Percentiles rank a stretch among this genome's conserved stretches.
Evolutionary conservation across 1,284 basidiomycete genomes (phyloP).

Genomic region (Austroboletus niveus): DNA sequence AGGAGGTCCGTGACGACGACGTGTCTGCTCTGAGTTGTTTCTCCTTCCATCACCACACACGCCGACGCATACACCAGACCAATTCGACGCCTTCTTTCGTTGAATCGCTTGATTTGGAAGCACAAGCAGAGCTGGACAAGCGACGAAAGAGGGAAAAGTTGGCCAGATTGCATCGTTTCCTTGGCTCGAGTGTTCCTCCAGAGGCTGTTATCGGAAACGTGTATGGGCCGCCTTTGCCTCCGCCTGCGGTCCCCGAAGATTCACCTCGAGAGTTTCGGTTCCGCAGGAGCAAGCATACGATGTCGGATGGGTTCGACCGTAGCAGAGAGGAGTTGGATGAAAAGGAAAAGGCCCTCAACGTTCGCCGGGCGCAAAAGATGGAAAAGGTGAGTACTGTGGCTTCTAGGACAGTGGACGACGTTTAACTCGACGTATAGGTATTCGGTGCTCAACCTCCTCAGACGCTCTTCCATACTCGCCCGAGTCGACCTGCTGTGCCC

Average conservation of each 20-base stretch:
- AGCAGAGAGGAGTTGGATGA: constrained; percentile 65
- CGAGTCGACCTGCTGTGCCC: constrained; percentile 24
- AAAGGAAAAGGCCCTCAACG: constrained; percentile 72
- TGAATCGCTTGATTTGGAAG: constrained; percentile 50
- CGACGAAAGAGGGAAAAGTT: constrained; percentile 69
- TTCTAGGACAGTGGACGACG: constrained; percentile 2
- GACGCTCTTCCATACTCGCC: constrained; percentile 64
- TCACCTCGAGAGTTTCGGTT: constrained; percentile 8
- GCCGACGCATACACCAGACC: constrained; percentile 26
- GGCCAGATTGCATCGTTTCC: constrained; percentile 75
- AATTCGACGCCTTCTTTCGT: constrained; percentile 44
- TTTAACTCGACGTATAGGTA: constrained; percentile 44
- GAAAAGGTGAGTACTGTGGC: constrained; percentile 57
- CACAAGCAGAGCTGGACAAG: constrained; percentile 56
- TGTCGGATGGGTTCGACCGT: constrained; percentile 55
- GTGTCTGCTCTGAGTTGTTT: constrained; percentile 14
- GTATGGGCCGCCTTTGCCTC: constrained; percentile 42
- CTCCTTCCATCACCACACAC: constrained; percentile 11
- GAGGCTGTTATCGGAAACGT: constrained; percentile 60
- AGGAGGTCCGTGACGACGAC: constrained; percentile 38
- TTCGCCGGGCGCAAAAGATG: constrained; percentile 78
- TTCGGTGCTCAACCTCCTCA: constrained; percentile 79
- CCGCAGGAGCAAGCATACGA: constrained; percentile 32
- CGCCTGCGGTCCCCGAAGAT: constrained; percentile 30
- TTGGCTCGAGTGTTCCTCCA: constrained; percentile 72